Base-by-base conservation (phyloP, 78 protist genomes). In the Pigoraptor vietnamica region DNA sequence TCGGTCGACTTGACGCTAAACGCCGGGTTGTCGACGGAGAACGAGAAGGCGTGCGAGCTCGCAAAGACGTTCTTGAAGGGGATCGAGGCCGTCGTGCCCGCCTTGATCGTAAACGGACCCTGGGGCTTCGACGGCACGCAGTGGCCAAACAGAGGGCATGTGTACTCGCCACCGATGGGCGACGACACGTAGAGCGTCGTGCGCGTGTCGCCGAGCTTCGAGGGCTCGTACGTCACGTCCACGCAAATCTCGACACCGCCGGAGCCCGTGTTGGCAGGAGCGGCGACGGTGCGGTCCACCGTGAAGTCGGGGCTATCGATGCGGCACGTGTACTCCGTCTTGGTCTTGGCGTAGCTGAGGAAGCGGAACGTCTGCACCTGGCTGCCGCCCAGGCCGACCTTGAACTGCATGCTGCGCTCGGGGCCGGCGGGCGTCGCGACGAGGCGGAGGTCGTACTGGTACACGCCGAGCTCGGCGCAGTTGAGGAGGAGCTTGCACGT, bases 181-280 rank as follows among this genome's bases (percentile, higher is more conserved):
- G 95, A 92, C n/a, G 91, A 0, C 55, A 95, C 40, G 24, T n/a
- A 2, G 19, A 95, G 91, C 67, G 40, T 84, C 2, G 91, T 97
- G 19, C 24, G 19, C 32, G 87, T 0, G 36, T 81, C 94, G 29
- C 98, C 98, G 0, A 94, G 25, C 10, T 23, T 0, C n/a, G 86
- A 10, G 25, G 98, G 98, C 87, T 95, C 97, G 82, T 55, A 96
- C 23, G 82, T 23, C 34, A 96, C 95, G 21, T 94, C 96, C 29
- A 96, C 90, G 0, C 90, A 23, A 29, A 94, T 94, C 89, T 94
- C 93, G 6, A 55, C 67, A 0, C 97, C 96, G 33, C 33, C 93
- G 24, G 40, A 0, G 35, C 90, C 0, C 6, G 95, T 39, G 6
- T 55, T 35, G 81, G 86, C 91, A 0, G 23, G 56, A 37, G 92